phyloP scores from a whole-genome alignment of 2,329 filamentous ascomycete species.

The Amauroascus niger region DNA sequence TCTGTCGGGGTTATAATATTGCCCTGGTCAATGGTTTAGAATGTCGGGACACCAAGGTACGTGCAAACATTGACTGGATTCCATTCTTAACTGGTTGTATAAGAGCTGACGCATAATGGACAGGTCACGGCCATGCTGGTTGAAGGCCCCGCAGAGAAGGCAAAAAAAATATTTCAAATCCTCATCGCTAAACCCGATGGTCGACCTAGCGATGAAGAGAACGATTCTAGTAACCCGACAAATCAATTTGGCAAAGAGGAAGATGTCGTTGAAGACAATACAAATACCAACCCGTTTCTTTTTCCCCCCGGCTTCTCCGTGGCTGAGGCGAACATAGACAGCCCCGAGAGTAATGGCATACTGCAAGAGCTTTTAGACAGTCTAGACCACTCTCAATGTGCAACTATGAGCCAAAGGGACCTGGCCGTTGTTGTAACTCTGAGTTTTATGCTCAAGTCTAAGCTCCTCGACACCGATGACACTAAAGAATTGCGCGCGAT shows the following conservation, averaged over 20 bases:
- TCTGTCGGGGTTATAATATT: slow-evolving; percentile 49
- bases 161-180: neutral
- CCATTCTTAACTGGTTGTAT: neutral
- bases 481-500: slow-evolving; percentile 13
- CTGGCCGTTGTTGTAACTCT: slow-evolving; percentile 18
- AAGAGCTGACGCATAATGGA: neutral
- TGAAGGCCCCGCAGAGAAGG: slow-evolving; percentile 21
- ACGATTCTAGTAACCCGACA: neutral
- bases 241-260: neutral
- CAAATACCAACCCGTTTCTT: neutral
- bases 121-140: slow-evolving; percentile 44
- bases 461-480: neutral
- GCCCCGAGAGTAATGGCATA: neutral
- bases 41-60: slow-evolving; percentile 54
- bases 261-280: neutral
- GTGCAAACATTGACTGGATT: slow-evolving; percentile 13
- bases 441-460: slow-evolving; percentile 15
- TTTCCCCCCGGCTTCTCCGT: too few species aligned
- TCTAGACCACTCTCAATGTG: neutral
- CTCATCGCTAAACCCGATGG: neutral
- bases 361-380: neutral
- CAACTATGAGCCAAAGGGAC: slow-evolving; percentile 19
- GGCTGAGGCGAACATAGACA: neutral
- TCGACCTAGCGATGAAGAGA: neutral
- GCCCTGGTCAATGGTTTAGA: slow-evolving; percentile 55